Evolutionary conservation across 2,329 filamentous ascomycete species (phyloP).

Genomic region (Blastomyces gilchristii): DNA sequence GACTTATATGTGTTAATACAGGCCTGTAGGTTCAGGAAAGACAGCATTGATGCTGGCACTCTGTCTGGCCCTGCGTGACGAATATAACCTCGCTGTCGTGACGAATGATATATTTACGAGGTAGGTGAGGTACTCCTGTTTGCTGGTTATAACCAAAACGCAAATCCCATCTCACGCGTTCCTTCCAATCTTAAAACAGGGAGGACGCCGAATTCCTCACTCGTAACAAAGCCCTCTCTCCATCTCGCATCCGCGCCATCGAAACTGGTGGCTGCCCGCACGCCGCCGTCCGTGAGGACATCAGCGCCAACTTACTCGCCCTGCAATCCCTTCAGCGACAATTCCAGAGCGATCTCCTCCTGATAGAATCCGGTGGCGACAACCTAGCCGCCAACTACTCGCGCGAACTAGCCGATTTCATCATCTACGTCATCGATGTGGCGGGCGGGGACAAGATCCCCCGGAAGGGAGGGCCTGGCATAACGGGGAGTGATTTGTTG

Average conservation of each 20-base stretch:
- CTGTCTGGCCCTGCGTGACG: constrained; percentile 68
- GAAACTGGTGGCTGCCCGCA: constrained; percentile 97
- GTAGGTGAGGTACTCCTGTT: constrained; percentile 19
- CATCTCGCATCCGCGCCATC: constrained; percentile 81
- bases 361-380: constrained; percentile 93
- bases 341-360: constrained; percentile 70
- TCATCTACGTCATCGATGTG: constrained; percentile 98
- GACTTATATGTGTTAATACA: constrained; percentile 28
- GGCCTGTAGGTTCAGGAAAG: constrained; percentile 93
- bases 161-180: neutral
- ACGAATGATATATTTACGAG: constrained; percentile 98
- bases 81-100: constrained; percentile 82
- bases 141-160: constrained; percentile 1
- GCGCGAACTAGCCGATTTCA: constrained; percentile 89
- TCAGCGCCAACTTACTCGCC: constrained; percentile 83
- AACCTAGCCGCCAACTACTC: constrained; percentile 97
- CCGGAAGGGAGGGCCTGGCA: constrained; percentile 88
- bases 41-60: constrained; percentile 93
- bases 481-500: constrained; percentile 88
- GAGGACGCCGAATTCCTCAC: constrained; percentile 98
- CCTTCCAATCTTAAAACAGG: constrained; percentile 28
- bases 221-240: constrained; percentile 68
- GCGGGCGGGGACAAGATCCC: constrained; percentile 94
- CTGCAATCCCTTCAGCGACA: constrained; percentile 77
- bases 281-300: constrained; percentile 94